Percentiles rank a stretch among this genome's conserved stretches.
phyloP scores from a whole-genome alignment of 305 asterid genomes.

The Rubia peregrina region DNA sequence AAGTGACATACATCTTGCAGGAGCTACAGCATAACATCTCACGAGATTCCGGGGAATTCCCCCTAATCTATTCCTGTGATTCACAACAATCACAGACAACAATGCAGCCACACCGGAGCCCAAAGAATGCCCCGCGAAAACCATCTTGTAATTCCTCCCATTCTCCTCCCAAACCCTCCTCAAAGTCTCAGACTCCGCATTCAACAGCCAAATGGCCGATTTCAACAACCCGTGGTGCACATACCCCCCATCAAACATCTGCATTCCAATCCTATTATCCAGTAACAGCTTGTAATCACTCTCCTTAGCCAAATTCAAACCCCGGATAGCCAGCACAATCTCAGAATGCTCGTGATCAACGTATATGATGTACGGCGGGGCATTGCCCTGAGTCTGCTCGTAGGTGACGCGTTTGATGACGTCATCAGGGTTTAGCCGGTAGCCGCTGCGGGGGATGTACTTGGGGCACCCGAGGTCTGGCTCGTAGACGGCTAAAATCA shows the following conservation, averaged over 20 bases:
- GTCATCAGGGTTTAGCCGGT: slow-evolving; percentile 56
- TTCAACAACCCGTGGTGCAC: slow-evolving; percentile 87
- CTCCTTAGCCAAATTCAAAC: slow-evolving; percentile 59
- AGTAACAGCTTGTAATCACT: slow-evolving; percentile 65
- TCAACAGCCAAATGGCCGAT: slow-evolving; percentile 74
- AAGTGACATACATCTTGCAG: slow-evolving; percentile 92
- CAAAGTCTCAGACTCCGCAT: slow-evolving; percentile 57
- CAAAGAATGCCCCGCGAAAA: slow-evolving; percentile 84
- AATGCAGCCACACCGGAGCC: slow-evolving; percentile 90
- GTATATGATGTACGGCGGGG: slow-evolving; percentile 80
- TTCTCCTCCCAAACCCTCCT: slow-evolving; percentile 66
- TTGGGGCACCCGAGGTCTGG: slow-evolving; percentile 58
- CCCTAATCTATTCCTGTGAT: slow-evolving; percentile 60
- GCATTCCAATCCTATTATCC: slow-evolving; percentile 73
- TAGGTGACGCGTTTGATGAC: slow-evolving; percentile 64
- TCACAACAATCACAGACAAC: slow-evolving; percentile 59
- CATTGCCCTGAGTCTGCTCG: slow-evolving; percentile 61
- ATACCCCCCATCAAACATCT: slow-evolving; percentile 93
- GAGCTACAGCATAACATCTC: slow-evolving; percentile 80
- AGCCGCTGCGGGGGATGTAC: slow-evolving; percentile 60
- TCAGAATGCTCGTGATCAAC: slow-evolving; percentile 63
- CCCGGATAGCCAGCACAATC: slow-evolving; percentile 77
- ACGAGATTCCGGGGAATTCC: slow-evolving; percentile 65
- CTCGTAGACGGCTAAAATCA: slow-evolving; percentile 75
- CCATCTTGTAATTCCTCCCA: slow-evolving; percentile 64